phyloP scores from a whole-genome alignment of 441 rosid species.

The Bruguiera hainesii region DNA sequence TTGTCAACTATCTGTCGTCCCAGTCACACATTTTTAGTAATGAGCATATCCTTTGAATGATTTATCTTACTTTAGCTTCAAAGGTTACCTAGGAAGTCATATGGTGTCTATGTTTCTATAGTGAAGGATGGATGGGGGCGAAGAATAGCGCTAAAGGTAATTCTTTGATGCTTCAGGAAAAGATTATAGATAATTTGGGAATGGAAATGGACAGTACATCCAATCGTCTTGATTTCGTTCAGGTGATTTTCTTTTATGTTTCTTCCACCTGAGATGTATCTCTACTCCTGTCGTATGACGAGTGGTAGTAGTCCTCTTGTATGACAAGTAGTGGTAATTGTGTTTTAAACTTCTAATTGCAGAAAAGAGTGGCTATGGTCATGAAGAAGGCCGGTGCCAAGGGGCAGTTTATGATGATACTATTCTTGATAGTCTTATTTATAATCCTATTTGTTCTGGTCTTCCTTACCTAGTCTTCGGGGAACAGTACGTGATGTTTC shows the following conservation, averaged over 20 bases:
- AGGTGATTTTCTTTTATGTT: slow-evolving; percentile 44
- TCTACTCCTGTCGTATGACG: no score
- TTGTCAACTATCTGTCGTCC: no score
- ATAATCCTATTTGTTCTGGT: slow-evolving; percentile 91
- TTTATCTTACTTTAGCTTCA: no score
- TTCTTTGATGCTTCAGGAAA: slow-evolving; percentile 56
- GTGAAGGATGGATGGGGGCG: no score
- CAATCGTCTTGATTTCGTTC: slow-evolving; percentile 95
- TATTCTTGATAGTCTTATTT: slow-evolving; percentile 76
- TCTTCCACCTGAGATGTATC: not conserved
- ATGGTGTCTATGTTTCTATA: no score
- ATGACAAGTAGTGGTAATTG: not conserved
- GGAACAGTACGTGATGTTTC: not conserved
- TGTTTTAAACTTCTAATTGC: slow-evolving; percentile 20
- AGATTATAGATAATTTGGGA: slow-evolving; percentile 72
- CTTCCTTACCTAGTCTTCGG: slow-evolving; percentile 58
- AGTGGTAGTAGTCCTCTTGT: not conserved
- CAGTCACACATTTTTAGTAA: no score
- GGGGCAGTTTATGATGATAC: slow-evolving; percentile 95
- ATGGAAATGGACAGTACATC: slow-evolving; percentile 92
- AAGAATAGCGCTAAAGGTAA: slow-evolving; percentile 1
- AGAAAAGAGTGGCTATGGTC: slow-evolving; percentile 97
- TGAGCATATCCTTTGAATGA: no score
- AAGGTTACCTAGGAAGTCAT: no score
- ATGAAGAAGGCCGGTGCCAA: slow-evolving; percentile 97